Base-by-base conservation (phyloP, 164 flowering plant species). In the Houttuynia cordata region DNA sequence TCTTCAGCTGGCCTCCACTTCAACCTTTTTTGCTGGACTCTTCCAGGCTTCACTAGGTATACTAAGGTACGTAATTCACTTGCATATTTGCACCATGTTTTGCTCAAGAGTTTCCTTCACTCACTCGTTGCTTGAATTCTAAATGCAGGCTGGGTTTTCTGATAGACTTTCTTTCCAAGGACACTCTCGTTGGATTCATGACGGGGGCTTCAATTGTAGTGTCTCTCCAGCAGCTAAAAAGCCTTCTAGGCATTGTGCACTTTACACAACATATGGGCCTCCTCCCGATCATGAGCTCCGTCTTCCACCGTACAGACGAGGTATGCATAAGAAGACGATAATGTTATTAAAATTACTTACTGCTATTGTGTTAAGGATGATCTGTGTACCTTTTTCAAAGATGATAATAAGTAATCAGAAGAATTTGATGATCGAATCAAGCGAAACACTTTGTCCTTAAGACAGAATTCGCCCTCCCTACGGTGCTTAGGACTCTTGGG, bases 121-220 rank as follows among this genome's bases (percentile, higher is more conserved):
- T 37, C 15, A 10, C 21, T 0, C 22, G 1, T 24, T 30, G 24
- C 18, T 62, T n/a, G 7, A 17, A n/a, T 5, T 63, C 59, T 58
- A n/a, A n/a, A n/a, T n/a, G n/a, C 81, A 92, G 98, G 79, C 79
- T 93, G 66, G 98, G 98, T 4, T 93, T 93, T 64, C 77, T 93
- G 3, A 86, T 93, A 61, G 98, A 93, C 67, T 93, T 87, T 61
- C 80, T 93, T 0, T 93, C 98, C 21, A 93, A 86, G 67, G 96
- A 96, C 1, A 93, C 88, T 9, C 75, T 89, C 0, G 77, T 82
- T 20, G 98, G 98, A 18, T 93, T 89, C 78, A 89, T 87, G 97
- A 97, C 92, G 39, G 98, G 98, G n/a, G 87, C 98, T 53, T 97
- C 98, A 24, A 78, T 93, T 12, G 86, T 93, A 24, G 98, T 93